phyloP scores from a whole-genome alignment of 257 asterid species.

The Anisodus tanguticus region DNA sequence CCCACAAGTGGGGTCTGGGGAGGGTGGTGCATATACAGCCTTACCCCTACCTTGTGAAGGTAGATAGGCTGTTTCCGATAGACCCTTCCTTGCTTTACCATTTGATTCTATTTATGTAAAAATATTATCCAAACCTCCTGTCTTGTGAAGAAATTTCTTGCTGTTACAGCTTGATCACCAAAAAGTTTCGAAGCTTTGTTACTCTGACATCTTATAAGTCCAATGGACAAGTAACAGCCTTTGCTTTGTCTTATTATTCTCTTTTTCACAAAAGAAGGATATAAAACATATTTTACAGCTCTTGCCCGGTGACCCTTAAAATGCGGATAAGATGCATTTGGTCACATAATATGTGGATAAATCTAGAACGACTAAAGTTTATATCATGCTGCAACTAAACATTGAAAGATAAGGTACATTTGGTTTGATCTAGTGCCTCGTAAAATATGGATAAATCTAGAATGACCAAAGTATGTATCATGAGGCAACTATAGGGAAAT shows the following conservation, averaged over 20 bases:
- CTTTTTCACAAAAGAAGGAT: background rate
- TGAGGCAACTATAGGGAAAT: background rate
- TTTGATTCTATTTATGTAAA: background rate
- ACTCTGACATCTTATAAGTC: background rate
- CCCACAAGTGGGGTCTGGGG: background rate
- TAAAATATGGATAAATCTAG: background rate
- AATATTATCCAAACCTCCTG: background rate
- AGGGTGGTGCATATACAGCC: background rate
- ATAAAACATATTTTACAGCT: background rate
- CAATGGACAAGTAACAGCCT: background rate
- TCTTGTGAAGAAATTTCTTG: background rate
- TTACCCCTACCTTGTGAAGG: constrained; percentile 2
- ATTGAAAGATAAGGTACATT: background rate
- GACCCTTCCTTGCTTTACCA: background rate
- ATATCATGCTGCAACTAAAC: background rate
- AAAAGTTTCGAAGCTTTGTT: background rate
- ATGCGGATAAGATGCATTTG: background rate
- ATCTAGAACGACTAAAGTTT: background rate
- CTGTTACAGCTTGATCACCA: no score
- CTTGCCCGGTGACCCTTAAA: background rate
- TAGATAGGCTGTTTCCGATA: background rate
- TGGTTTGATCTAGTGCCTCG: background rate
- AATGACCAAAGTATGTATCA: background rate
- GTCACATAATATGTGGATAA: background rate
- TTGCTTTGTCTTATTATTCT: background rate